Conservation (phyloP, 345 rosid species). For the Eucalyptus decipiens region DNA sequence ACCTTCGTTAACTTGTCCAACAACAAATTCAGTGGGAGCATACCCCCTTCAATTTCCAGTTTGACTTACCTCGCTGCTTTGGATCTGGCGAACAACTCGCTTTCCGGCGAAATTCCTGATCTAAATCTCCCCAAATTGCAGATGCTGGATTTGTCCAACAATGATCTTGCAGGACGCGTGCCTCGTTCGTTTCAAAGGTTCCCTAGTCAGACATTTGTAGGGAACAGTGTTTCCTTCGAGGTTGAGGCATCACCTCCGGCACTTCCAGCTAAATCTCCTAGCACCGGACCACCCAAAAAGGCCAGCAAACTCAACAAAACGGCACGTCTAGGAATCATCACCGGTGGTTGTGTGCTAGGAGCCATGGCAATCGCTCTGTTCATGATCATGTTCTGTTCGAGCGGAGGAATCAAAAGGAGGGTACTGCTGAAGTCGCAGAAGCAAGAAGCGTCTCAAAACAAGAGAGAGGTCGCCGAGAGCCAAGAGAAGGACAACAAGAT, state of each 20-base stretch:
- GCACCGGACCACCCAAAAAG: slow-evolving; percentile 18
- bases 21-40: slow-evolving; percentile 51
- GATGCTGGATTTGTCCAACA: slow-evolving; percentile 49
- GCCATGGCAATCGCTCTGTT: slow-evolving; percentile 22
- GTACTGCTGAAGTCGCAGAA: slow-evolving; percentile 19
- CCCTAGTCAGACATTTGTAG: slow-evolving; percentile 46
- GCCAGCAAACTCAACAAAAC: slow-evolving; percentile 24
- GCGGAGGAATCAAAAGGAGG: slow-evolving; percentile 11
- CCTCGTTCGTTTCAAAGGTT: slow-evolving; percentile 62
- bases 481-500: slow-evolving; percentile 48
- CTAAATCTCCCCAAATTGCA: slow-evolving; percentile 33
- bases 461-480: slow-evolving; percentile 24
- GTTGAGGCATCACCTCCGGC: slow-evolving; percentile 23
- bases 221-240: slow-evolving; percentile 39
- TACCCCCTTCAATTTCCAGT: slow-evolving; percentile 42
- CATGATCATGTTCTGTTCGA: slow-evolving; percentile 26
- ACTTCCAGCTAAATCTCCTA: slow-evolving; percentile 16
- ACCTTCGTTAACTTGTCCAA: slow-evolving; percentile 44
- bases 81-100: slow-evolving; percentile 59
- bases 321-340: slow-evolving; percentile 36
- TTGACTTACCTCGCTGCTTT: slow-evolving; percentile 36
- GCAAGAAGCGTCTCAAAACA: slow-evolving; percentile 31
- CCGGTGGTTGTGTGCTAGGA: slow-evolving; percentile 37
- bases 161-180: slow-evolving; percentile 51
- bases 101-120: slow-evolving; percentile 65